Conservation (phyloP, 305 asterid genomes). For the Rubia occidens region DNA sequence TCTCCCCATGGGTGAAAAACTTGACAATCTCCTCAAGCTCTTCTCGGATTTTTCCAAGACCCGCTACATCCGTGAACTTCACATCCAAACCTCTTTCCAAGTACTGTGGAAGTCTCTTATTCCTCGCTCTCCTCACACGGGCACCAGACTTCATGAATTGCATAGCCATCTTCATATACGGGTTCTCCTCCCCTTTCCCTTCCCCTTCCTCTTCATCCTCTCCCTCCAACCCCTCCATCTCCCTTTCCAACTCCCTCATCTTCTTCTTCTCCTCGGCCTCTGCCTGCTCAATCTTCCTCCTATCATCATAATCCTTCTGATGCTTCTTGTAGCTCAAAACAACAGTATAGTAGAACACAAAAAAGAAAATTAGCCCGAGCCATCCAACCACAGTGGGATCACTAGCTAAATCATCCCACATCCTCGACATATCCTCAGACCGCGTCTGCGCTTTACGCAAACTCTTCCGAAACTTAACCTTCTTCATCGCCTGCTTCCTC, state of each 20-base stretch:
- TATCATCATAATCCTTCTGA: conserved; percentile 90
- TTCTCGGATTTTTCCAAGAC: conserved; percentile 89
- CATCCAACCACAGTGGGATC: conserved; percentile 57
- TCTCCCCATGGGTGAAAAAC: conserved; percentile 93
- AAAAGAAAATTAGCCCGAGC: conserved; percentile 73
- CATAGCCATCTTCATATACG: conserved; percentile 60
- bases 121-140: conserved; percentile 63
- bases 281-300: conserved; percentile 81
- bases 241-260: conserved; percentile 75
- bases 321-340: conserved; percentile 76
- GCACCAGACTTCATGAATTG: conserved; percentile 96
- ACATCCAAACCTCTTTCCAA: conserved; percentile 80
- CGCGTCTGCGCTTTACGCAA: conserved; percentile 40
- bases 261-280: conserved; percentile 93
- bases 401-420: conserved; percentile 66
- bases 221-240: conserved; percentile 51
- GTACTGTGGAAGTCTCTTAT: conserved; percentile 69
- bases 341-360: conserved; percentile 63
- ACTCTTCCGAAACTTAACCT: conserved; percentile 36
- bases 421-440: conserved; percentile 40
- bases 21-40: conserved; percentile 98
- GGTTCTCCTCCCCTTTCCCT: conserved; percentile 60
- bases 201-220: conserved; percentile 60
- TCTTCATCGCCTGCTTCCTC: conserved; percentile 56
- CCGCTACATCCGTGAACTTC: conserved; percentile 92